Base-by-base conservation (phyloP, 352 stramenopile species). In the Phytophthora melonis region DNA sequence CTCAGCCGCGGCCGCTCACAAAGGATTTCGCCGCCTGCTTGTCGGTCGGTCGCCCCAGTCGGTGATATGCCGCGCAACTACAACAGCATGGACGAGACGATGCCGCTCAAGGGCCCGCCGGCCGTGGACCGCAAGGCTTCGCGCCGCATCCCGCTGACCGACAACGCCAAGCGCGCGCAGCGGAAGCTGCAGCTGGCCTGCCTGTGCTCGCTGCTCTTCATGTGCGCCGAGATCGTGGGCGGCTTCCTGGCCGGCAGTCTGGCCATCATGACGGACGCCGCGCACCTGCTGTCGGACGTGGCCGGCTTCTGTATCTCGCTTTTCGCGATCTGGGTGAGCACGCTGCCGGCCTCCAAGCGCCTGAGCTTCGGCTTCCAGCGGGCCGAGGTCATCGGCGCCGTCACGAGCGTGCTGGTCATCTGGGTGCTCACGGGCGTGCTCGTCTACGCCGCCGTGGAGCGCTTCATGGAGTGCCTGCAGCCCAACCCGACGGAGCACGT, bases 301-400 rank as follows among this genome's bases (percentile, higher is more conserved):
- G 85, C 84, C 21, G 83, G 82, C 27, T 94, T 93, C 65, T 88
- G 75, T 66, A 93, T 94, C 70, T 91, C 82, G 57, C 78, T 93
- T 18, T 92, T 92, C 70, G 88, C 84, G 25, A 90, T 93, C 59
- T 91, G 88, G 87, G 68, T 93, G 52, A 70, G 70, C 56, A 88
- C 88, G 69, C 49, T 93, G 59, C 91, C 91, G 14, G 90, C 87
- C 19, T 95, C 84, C 27, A 83, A 70, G 45, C 88, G 80, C n/a
- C 68, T 96, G 67, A 99, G 94, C 43, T 99, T 97, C 87, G 97
- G 98, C 36, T 96, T 98, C 55, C 93, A 98, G 68, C 87, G 98
- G 30, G 96, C 93, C 6, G 98, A 99, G 72, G 95, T 98, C 16
- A 87, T 99, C 23, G 96, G 95, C 27, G 98, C 98, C 25, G 74